Evolutionary conservation across 768 basidiomycete genomes (phyloP), one percentile per base, ranked within the genome.

Genomic region (Floccularia luteovirens): DNA sequence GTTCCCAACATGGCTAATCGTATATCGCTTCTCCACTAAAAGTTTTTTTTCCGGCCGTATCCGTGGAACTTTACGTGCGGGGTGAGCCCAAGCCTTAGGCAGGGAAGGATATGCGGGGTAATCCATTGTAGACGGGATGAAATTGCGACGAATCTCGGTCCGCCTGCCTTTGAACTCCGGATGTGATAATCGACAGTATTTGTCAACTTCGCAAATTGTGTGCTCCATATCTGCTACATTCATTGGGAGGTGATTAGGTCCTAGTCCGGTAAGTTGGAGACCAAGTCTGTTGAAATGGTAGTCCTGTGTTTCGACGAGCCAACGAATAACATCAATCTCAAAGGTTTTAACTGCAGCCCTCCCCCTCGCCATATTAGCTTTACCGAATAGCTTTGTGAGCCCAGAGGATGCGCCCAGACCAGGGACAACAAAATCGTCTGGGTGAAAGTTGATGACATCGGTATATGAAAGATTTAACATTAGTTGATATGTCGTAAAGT

Each of bases 211-310:
- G 59, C 87, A 90, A 12, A 89, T 59, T 1, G 78, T 67, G 54
- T 90, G 87, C 61, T 90, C 87, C 39, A 89, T 63, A 54, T 90
- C 87, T 25, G 77, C 74, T 36, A 86, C 60, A 48, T 70, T 67
- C 67, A 82, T 75, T 5, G 73, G 72, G 10, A 73, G 61, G 12
- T 52, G 48, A 2, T 67, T 43, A 0, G 69, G 65, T 13, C 79
- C 75, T 8, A 82, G 59, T 13, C 70, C 72, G 0, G 67, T 60
- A 46, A 80, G 77, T 0, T 60, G 41, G 30, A 82, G 51, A 3
- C 75, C 74, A 24, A 83, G 62, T 12, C 80, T 74, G 32, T 66
- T 52, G 50, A 85, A 87, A 42, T 84, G 79, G 4, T 68, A 53
- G 22, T 63, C 44, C 52, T 89, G 87, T 17, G 69, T 72, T 32